Evolutionary conservation across 805 yeast genomes (phyloP), one percentile per base, ranked within the genome.

Genomic region (Candida multigemmis): DNA sequence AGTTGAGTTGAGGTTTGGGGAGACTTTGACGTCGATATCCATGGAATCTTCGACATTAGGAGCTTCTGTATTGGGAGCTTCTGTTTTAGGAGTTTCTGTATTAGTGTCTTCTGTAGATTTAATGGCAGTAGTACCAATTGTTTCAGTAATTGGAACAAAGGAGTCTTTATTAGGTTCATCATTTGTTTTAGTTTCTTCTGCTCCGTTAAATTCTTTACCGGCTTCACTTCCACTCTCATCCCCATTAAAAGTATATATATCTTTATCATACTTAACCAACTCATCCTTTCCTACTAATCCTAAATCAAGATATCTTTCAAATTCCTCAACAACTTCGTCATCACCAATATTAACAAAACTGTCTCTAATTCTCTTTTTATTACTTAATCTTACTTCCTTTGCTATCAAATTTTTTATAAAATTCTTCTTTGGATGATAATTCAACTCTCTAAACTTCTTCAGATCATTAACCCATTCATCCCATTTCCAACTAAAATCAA

Each of bases 401-500:
- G 76, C 71, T 33, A 91, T 77, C 36, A 87, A 63, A 53, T 86
- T 86, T 39, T 68, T 73, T 33, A 89, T 74, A 38, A 89, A 79
- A 24, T 68, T 71, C 35, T 71, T 65, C 38, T 73, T 74, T 8
- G 96, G 95, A 46, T 83, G 87, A 42, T 71, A 74, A 18, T 58
- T 49, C 19, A 68, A 57, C 7, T 60, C 50, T 6, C 59, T 53
- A 24, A 60, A 65, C 24, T 48, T 50, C n/a, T 48, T 41, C 0
- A 77, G 65, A 41, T 77, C 82, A 3, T 52, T 56, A 15, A 68
- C 72, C 98, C 98, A 91, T 51, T 87, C 97, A 36, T 72, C 74
- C 98, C 98, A 91, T 47, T 86, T 85, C 99, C 99, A 91, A 19
- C 87, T 83, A 56, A 84, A 91, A 31, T 81, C 86, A 52, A 89